Evolutionary conservation across 1,284 basidiomycete genomes (phyloP), one percentile per base, ranked within the genome.

Genomic region (Volvariella surrecta): DNA sequence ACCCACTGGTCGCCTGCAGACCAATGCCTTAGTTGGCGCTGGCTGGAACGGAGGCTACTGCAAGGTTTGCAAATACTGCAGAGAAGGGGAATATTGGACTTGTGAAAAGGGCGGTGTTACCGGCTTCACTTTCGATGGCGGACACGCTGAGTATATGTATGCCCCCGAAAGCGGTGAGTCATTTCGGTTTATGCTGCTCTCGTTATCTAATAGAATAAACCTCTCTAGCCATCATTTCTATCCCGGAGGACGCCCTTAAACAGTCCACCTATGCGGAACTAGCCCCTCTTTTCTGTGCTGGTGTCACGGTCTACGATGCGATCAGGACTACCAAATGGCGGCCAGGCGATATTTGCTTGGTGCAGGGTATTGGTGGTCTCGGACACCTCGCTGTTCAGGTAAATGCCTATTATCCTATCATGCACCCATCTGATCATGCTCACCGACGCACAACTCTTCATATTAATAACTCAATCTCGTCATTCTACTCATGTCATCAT

Each of bases 301-400:
- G 59, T 9, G 48, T 44, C 28, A 52, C 51, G 10, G 51, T 51
- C n/a, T 53, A 40, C 41, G 54, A 54, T 37, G 50, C 50, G 8
- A 43, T 51, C 28, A 42, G 40, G 7, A 37, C 43, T 17, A 39
- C 40, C 4, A 45, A 46, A n/a, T 45, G 45, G 32, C 9, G 16
- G 1, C 51, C 57, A n/a, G 57, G 57, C 2, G 58, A 58, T 31
- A 45, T 52, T 39, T 55, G 57, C 32, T 50, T 57, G 3, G 47
- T 62, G 2, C 60, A 62, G 45, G 60, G 60, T 37, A 58, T 62
- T 41, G 60, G 60, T 39, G 58, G 58, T 10, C 50, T 58, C 20
- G 56, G 58, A 11, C 58, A 58, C 35, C 50, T 58, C 30, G 55
- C 53, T 4, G 45, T 59, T 28, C 50, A 52, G 49, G 49, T 50